Conservation (phyloP, 2,329 filamentous ascomycete genomes). For the Ploettnerulaceae sp. region DNA sequence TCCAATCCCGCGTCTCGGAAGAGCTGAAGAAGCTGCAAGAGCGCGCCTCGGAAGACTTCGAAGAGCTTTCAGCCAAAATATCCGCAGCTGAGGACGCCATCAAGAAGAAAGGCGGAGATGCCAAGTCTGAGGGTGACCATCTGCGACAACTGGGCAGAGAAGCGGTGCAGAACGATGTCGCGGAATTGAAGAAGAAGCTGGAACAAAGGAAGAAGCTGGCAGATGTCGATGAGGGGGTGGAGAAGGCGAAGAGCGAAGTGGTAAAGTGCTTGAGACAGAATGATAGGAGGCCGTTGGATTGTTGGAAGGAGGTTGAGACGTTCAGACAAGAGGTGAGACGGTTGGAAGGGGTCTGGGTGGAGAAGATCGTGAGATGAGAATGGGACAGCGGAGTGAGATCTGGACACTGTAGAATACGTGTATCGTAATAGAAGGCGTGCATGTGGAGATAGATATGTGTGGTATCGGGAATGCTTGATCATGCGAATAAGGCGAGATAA, state of each 20-base stretch:
- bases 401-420: conserved; percentile 20
- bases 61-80: conserved; percentile 61
- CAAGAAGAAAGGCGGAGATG: conserved; percentile 5
- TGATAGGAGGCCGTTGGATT: conserved; percentile 85
- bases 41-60: conserved; percentile 64
- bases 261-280: conserved; percentile 77
- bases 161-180: conserved; percentile 55
- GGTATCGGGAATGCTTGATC: conserved; percentile 4
- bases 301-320: conserved; percentile 85
- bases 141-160: conserved; percentile 37
- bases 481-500: neutral
- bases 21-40: conserved; percentile 78
- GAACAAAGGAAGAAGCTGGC: conserved; percentile 60
- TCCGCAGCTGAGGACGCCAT: conserved; percentile 33
- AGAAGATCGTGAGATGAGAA: conserved; percentile 60
- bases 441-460: too few relatives aligned
- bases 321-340: conserved; percentile 87
- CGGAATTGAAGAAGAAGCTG: conserved; percentile 53
- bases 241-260: conserved; percentile 69
- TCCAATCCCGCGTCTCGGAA: conserved; percentile 79
- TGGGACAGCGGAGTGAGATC: neutral
- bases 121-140: conserved; percentile 32
- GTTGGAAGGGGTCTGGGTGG: conserved; percentile 83
- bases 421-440: conserved; percentile 16
- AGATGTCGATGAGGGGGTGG: conserved; percentile 65